Percentiles rank a stretch among this genome's conserved stretches.
Evolutionary conservation across 768 basidiomycete species (phyloP).

Genomic region (Calocera cornea): DNA sequence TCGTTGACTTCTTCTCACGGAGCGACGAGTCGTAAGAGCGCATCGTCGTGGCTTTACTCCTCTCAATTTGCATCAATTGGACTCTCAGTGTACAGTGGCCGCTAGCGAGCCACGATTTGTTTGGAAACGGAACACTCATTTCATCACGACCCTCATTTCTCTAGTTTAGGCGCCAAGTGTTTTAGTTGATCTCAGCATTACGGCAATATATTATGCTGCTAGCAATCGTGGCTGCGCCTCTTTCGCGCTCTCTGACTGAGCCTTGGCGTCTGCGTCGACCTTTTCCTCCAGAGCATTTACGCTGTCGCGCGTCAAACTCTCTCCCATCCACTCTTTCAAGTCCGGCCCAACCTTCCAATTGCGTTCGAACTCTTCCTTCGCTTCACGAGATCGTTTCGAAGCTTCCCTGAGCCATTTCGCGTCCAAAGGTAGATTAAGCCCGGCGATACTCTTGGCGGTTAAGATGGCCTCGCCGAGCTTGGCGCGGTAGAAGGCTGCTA

Average conservation of each 20-base stretch:
- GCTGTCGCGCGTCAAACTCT: neutral
- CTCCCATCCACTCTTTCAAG: neutral
- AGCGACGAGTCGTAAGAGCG: neutral
- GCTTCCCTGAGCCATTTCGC: neutral
- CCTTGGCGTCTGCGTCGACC: neutral
- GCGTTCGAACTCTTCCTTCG: neutral
- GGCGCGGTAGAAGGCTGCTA: constrained; percentile 28
- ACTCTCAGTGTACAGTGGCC: neutral
- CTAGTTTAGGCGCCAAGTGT: neutral
- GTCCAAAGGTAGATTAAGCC: neutral
- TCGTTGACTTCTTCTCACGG: neutral
- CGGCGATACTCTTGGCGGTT: constrained; percentile 14
- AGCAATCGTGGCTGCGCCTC: neutral
- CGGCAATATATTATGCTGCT: neutral
- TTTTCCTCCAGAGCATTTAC: neutral
- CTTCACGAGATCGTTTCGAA: neutral
- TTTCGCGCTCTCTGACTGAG: neutral
- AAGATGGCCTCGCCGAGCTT: constrained; percentile 38
- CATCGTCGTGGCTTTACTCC: neutral
- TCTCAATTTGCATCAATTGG: neutral
- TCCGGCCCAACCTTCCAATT: neutral
- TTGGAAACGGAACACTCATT: neutral
- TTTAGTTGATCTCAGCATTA: neutral
- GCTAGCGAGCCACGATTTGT: neutral
- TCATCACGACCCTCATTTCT: neutral